phyloP scores from a whole-genome alignment of 306 rosid species.

The Betula pendula region DNA sequence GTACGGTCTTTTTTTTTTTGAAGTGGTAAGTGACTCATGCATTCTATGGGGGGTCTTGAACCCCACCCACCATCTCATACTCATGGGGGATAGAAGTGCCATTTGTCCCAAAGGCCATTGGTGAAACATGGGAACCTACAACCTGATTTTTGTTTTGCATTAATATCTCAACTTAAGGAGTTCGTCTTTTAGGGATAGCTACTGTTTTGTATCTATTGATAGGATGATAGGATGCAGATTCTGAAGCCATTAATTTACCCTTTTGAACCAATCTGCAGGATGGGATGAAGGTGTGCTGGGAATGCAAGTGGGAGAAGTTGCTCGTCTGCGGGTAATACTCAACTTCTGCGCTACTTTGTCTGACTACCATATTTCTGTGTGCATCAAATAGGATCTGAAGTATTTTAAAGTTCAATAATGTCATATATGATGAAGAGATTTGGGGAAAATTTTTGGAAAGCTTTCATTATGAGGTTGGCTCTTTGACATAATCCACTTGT shows the following conservation, averaged over 20 bases:
- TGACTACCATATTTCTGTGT: not conserved
- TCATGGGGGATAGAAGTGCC: too few species aligned
- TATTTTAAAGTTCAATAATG: not conserved
- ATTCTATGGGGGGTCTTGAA: too few species aligned
- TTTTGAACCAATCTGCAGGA: constrained; percentile 44
- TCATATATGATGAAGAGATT: not conserved
- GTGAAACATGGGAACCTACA: not conserved
- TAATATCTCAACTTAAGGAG: not conserved
- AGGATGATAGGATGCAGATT: not conserved
- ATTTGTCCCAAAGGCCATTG: not conserved
- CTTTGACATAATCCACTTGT: not conserved
- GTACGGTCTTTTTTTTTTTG: too few species aligned
- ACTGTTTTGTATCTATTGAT: not conserved
- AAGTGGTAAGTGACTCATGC: too few species aligned
- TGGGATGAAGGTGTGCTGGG: constrained; percentile 97
- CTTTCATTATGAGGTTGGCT: not conserved
- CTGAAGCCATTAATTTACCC: not conserved
- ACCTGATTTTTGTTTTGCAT: not conserved
- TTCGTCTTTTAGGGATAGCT: not conserved
- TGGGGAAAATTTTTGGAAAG: not conserved
- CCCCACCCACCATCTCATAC: too few species aligned
- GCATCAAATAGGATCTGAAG: not conserved
- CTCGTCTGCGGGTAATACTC: constrained; percentile 83
- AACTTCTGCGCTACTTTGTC: not conserved
- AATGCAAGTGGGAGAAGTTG: constrained; percentile 94